Evolutionary conservation across 306 rosid genomes (phyloP), one percentile per base, ranked within the genome.

Genomic region (Alnus rubra): DNA sequence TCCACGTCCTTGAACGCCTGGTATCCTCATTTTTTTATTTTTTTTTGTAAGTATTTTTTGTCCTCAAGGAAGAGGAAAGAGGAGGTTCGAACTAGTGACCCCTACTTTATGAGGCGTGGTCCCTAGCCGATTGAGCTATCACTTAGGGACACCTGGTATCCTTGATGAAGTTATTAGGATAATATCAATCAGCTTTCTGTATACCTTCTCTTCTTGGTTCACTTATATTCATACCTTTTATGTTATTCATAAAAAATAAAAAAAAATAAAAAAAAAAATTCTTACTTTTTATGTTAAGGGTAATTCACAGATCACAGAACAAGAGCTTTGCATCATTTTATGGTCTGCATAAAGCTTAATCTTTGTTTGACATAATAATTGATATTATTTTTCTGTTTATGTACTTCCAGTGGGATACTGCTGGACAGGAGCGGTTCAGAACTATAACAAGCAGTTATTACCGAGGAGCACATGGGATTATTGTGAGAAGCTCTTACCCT

Each of bases 361-460:
- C 45, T 37, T 72, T 3, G 11, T 58, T 55, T 58, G 9, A 42
- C 16, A 47, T 80, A 55, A 77, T 15, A 16, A 14, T 78, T 80
- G 2, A 68, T 76, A 5, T 48, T 9, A 51, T 72, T 52, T 71
- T 42, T 7, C 18, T 31, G 84, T 71, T 82, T 71, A 78, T 82
- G 59, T 77, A 53, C 75, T 44, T 71, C 37, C 63, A 95, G 98
- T 95, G 98, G 98, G 98, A 95, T 68, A 95, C 98, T 11, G 98
- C 98, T 54, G 98, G 98, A 70, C 98, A 95, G 88, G 98, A 95
- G 89, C 92, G 98, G 56, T 95, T 95, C 90, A 87, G 98, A 83
- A 95, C 98, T 30, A 95, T 95, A 83, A 95, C 98, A 74, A 95
- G 98, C 89, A 95, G 98, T 84, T 95, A 95, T 78, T 95, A 95